These are phyloP conservation scores for Erodium moschatum DNA, from an alignment of 441 rosid genomes.

Conservation along the genomic window DNA sequence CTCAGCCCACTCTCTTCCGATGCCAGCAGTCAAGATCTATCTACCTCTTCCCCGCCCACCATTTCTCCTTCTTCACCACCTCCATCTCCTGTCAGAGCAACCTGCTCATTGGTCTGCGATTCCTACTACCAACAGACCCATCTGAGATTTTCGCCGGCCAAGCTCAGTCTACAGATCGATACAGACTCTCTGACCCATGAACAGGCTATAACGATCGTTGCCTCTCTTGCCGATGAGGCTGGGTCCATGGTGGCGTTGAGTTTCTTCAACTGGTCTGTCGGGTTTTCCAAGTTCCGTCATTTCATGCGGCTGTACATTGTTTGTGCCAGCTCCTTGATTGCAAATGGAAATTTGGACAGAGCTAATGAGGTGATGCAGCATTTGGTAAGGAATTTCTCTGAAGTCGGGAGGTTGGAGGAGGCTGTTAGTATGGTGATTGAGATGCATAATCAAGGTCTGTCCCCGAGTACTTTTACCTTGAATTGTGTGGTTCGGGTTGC, in stretches of 20 bases:
- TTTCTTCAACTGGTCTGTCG: slow-evolving; percentile 69
- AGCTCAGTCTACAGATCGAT: slow-evolving; percentile 33
- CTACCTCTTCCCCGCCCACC: not conserved
- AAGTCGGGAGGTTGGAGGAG: slow-evolving; percentile 60
- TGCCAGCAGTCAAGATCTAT: not conserved
- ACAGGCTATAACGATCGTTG: slow-evolving; percentile 58
- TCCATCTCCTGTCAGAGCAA: slow-evolving; percentile 37
- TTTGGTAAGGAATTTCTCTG: slow-evolving; percentile 58
- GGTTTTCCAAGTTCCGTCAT: slow-evolving; percentile 45
- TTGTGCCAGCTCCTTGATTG: slow-evolving; percentile 45
- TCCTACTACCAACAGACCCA: slow-evolving; percentile 41
- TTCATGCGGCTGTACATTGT: slow-evolving; percentile 78
- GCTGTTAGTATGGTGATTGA: slow-evolving; percentile 63
- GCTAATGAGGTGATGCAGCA: slow-evolving; percentile 56
- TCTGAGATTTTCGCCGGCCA: slow-evolving; percentile 28
- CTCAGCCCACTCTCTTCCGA: slow-evolving; percentile 21
- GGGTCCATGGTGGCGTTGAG: slow-evolving; percentile 72
- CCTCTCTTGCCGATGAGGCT: slow-evolving; percentile 62
- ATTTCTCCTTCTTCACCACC: slow-evolving; percentile 22
- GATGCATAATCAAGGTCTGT: slow-evolving; percentile 62
- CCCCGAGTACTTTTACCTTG: slow-evolving; percentile 31
- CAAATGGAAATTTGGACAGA: slow-evolving; percentile 51
- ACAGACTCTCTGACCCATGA: slow-evolving; percentile 51
- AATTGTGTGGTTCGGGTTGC: slow-evolving; percentile 42
- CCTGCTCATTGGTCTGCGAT: slow-evolving; percentile 44